Percentiles rank a stretch among this genome's conserved stretches.
Conservation (phyloP, 225 moss, liverwort and hornwort species). For the Pseudoscleropodium purum region DNA sequence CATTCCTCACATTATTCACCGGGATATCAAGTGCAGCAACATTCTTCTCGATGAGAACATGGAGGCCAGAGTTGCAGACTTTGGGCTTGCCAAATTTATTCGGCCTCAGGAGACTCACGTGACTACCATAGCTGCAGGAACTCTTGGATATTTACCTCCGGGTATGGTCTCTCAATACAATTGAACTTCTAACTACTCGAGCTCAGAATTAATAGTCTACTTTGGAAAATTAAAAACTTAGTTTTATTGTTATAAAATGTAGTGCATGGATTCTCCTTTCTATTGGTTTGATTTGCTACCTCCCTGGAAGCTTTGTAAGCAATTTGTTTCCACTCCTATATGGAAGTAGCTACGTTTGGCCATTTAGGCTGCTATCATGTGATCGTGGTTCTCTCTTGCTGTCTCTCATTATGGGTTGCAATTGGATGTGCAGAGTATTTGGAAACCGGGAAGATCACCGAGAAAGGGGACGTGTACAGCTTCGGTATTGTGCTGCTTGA, state of each 20-base stretch:
- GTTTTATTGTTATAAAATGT: not conserved
- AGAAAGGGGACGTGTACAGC: constrained; percentile 89
- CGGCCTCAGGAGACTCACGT: constrained; percentile 39
- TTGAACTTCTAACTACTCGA: not conserved
- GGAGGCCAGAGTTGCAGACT: constrained; percentile 71
- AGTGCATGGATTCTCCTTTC: not conserved
- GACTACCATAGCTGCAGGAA: constrained; percentile 79
- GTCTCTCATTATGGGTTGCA: not conserved
- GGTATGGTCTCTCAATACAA: constrained; percentile 12
- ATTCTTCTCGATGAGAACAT: constrained; percentile 73
- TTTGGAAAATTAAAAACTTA: not conserved
- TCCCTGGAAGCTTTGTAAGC: not conserved
- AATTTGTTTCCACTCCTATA: not conserved
- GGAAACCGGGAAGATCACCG: constrained; percentile 45
- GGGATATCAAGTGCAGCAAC: constrained; percentile 86
- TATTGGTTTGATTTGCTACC: not conserved
- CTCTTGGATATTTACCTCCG: constrained; percentile 82
- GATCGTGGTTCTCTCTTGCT: not conserved
- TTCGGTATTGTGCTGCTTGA: constrained; percentile 86
- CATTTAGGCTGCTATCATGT: not conserved
- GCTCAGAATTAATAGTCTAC: not conserved
- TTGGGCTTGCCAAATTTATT: constrained; percentile 76
- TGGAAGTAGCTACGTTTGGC: not conserved
- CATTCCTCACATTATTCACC: constrained; percentile 61
- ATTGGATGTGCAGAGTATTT: constrained; percentile 15